Conservation (phyloP, 1,139 yeast species). For the Candida frijolesensis region DNA sequence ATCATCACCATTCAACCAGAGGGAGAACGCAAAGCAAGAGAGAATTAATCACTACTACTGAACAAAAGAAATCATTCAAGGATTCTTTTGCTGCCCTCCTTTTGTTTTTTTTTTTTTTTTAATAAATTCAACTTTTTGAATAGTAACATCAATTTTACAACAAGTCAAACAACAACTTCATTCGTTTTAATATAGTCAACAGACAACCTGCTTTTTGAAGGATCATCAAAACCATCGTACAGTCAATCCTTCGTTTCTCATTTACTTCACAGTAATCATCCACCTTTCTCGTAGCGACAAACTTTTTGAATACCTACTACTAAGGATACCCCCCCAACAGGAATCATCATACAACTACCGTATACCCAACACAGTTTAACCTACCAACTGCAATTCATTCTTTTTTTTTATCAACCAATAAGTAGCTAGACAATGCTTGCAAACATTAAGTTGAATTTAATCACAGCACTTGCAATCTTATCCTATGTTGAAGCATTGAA, state of each 20-base stretch:
- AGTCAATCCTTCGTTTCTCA: too few species aligned
- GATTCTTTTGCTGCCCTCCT: not conserved
- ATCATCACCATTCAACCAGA: not conserved
- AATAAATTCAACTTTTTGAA: too few species aligned
- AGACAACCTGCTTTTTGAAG: too few species aligned
- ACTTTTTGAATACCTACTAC: not conserved
- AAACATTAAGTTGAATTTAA: slow-evolving; percentile 12
- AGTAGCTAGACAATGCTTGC: slow-evolving; percentile 9
- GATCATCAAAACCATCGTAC: too few species aligned
- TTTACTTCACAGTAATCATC: too few species aligned
- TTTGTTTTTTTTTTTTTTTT: too few species aligned
- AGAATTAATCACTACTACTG: not conserved
- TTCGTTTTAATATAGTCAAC: too few species aligned
- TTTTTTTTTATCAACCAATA: not conserved
- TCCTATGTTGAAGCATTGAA: slow-evolving; percentile 9
- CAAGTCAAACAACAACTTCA: too few species aligned
- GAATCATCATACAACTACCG: not conserved
- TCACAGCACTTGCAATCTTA: slow-evolving; percentile 13
- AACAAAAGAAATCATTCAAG: not conserved
- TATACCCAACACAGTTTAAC: not conserved
- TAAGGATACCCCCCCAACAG: not conserved
- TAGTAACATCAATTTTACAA: too few species aligned
- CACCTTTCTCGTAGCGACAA: too few species aligned
- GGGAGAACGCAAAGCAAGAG: not conserved
- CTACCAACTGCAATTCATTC: slow-evolving; percentile 16